A percentile compares a stretch with the other conserved stretches of the same genome.
Evolutionary conservation across 2,329 filamentous ascomycete species (phyloP).

Genomic region (Triangularia setosa): DNA sequence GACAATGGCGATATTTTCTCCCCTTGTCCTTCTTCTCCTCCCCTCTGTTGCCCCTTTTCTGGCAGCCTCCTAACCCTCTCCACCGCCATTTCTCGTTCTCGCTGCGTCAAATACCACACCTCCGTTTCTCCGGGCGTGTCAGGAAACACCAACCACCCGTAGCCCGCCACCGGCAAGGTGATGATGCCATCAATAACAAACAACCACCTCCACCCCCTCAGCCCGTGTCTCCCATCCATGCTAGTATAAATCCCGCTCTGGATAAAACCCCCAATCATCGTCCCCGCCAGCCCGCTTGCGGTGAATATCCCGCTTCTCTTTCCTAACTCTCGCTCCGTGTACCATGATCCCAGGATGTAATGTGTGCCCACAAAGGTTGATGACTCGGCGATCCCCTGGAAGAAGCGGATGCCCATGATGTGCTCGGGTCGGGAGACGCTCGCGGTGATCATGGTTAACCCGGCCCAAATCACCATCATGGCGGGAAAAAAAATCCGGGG

Average conservation of each 20-base stretch:
- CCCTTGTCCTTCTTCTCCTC: neutral
- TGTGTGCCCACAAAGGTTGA: slow-evolving; percentile 56
- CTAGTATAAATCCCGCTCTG: slow-evolving; percentile 50
- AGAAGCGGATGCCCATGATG: slow-evolving; percentile 59
- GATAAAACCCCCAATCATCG: slow-evolving; percentile 60
- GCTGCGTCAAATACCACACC: slow-evolving; percentile 44
- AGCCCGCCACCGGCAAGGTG: slow-evolving; percentile 53
- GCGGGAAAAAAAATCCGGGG: slow-evolving; percentile 61
- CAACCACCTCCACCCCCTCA: slow-evolving; percentile 54
- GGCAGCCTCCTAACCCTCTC: slow-evolving; percentile 33
- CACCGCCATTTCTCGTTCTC: slow-evolving; percentile 35
- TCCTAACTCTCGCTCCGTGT: slow-evolving; percentile 56
- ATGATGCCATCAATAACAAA: slow-evolving; percentile 53
- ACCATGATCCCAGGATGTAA: slow-evolving; percentile 60
- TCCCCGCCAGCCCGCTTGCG: slow-evolving; percentile 55
- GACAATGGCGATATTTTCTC: slow-evolving; percentile 15
- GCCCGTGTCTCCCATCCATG: slow-evolving; percentile 43
- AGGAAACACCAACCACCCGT: slow-evolving; percentile 51
- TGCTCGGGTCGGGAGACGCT: slow-evolving; percentile 46
- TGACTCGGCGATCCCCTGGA: slow-evolving; percentile 53
- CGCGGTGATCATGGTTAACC: slow-evolving; percentile 59
- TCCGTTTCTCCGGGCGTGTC: slow-evolving; percentile 48
- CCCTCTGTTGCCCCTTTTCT: neutral
- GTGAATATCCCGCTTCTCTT: slow-evolving; percentile 61
- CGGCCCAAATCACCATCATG: slow-evolving; percentile 62